Evolutionary conservation across 2,329 filamentous ascomycete genomes (phyloP), one percentile per base, ranked within the genome.

Genomic region (Raffaelea deltoideospora): DNA sequence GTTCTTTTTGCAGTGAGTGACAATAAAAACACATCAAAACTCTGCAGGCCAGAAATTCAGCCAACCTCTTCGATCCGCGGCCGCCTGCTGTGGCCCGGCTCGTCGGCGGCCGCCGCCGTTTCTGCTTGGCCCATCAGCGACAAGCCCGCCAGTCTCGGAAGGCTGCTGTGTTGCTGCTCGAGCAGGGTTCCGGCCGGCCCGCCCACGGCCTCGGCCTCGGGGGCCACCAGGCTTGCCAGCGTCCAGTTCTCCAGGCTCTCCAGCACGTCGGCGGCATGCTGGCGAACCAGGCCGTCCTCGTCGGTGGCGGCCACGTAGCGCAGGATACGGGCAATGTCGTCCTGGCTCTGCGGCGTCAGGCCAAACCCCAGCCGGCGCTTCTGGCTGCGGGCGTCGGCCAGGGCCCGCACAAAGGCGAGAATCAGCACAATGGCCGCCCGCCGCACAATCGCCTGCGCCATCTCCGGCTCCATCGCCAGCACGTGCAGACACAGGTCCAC

Each of bases 181-280:
- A n/a, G n/a, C n/a, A n/a, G n/a, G n/a, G n/a, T n/a, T n/a, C n/a
- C n/a, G n/a, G n/a, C n/a, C n/a, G n/a, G n/a, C n/a, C n/a, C n/a
- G n/a, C 5, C 13, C 30, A n/a, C 10, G 34, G 37, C 9, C n/a
- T 31, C 38, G 21, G 30, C 34, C 14, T 28, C 33, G 15, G 35
- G 31, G 18, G 52, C 38, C 13, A 52, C 34, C 23, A 52, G 35
- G 11, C 47, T 44, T 18, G 41, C 39, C 51, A 77, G 55, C 40
- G 66, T 63, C 69, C 72, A 77, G 40, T 65, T 70, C 45, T 76
- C 67, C 41, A 85, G 49, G 34, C 70, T 77, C 50, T 83, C 79
- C 10, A 75, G 52, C n/a, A 78, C 75, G 46, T 76, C 76, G 23
- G 56, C 58, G 3, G 77, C 77, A 53, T 85, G 78, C 46, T 76